A percentile compares a stretch with the other conserved stretches of the same genome.
phyloP scores from a whole-genome alignment of 2,329 filamentous ascomycete species.

The Trichoderma atroviride region DNA sequence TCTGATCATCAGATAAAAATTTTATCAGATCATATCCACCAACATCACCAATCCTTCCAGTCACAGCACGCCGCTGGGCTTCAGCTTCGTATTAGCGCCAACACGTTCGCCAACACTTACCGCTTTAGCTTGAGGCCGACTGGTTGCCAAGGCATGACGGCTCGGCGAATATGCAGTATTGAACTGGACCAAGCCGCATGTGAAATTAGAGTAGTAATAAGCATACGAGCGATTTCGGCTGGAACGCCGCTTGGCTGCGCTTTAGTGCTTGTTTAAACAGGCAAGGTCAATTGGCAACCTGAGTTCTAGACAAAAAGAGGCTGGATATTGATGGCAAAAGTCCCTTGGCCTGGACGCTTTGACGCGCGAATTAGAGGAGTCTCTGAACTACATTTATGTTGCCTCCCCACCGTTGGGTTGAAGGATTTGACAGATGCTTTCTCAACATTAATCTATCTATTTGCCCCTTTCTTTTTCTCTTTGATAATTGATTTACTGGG shows the following conservation, averaged over 20 bases:
- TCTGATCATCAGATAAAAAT: constrained; percentile 33
- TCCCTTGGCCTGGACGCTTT: background rate
- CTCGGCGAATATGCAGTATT: constrained; percentile 1
- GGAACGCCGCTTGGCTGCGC: background rate
- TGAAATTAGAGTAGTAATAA: background rate
- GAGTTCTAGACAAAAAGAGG: background rate
- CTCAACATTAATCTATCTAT: background rate
- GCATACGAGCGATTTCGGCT: constrained; percentile 16
- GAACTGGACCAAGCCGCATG: constrained; percentile 1
- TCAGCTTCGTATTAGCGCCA: constrained; percentile 5
- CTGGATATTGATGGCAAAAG: background rate
- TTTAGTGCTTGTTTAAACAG: background rate
- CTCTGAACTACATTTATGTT: background rate
- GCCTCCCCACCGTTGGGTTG: background rate
- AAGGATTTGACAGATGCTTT: background rate
- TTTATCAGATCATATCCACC: constrained; percentile 29
- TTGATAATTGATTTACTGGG: background rate
- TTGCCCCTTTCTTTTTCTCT: background rate
- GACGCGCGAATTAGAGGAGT: background rate
- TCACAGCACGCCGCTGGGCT: background rate
- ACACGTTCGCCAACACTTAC: background rate
- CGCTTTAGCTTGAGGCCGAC: background rate
- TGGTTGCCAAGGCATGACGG: constrained; percentile 12
- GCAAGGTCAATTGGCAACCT: background rate
- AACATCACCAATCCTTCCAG: background rate